A percentile compares a stretch with the other conserved stretches of the same genome.
phyloP scores from a whole-genome alignment of 306 rosid species.

The Dicorynia guianensis region DNA sequence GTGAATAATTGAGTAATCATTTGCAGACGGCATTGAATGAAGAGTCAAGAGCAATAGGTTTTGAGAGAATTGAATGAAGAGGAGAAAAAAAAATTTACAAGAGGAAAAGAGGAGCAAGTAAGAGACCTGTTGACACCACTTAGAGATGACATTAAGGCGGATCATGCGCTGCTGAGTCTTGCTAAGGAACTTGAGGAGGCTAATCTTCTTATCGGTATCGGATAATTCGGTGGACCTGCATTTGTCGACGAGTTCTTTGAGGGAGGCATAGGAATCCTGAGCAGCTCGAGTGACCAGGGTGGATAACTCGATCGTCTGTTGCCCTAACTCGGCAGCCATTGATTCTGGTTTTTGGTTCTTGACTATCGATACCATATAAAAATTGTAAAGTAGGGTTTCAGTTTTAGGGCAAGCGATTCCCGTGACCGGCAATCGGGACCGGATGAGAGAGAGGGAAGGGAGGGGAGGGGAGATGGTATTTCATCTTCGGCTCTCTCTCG shows the following conservation, averaged over 20 bases:
- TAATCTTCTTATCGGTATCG: conserved; percentile 84
- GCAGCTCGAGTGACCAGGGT: conserved; percentile 81
- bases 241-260: conserved; percentile 87
- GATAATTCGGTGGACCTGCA: conserved; percentile 72
- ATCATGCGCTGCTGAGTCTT: conserved; percentile 98
- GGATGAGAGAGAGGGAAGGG: background rate
- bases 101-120: background rate
- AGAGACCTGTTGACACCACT: conserved; percentile 94
- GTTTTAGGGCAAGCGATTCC: background rate
- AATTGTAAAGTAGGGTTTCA: conserved; percentile 44
- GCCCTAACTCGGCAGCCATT: conserved; percentile 96
- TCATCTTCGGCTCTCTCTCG: too few relatives aligned
- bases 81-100: background rate
- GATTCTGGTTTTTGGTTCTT: conserved; percentile 33
- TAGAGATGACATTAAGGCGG: conserved; percentile 91
- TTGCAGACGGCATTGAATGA: background rate
- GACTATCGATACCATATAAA: conserved; percentile 40
- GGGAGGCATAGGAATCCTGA: conserved; percentile 75
- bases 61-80: background rate
- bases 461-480: too few relatives aligned
- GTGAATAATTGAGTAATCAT: too few relatives aligned
- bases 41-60: background rate
- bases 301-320: conserved; percentile 91
- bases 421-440: background rate
- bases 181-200: conserved; percentile 78